Evolutionary conservation across 1,284 basidiomycete species (phyloP).

Genomic region (Boletus smithii): DNA sequence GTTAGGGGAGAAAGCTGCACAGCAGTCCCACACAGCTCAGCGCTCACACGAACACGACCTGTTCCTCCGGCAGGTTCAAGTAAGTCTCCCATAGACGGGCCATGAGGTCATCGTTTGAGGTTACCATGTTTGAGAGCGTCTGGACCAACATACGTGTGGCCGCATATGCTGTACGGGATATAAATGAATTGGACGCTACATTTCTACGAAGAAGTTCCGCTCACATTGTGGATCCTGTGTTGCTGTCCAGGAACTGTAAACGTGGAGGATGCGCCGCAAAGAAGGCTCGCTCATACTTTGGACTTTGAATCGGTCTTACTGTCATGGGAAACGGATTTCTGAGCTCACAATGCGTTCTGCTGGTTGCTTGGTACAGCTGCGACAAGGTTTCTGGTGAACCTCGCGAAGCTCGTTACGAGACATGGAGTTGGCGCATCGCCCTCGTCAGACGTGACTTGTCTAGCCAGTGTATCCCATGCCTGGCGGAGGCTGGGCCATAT

Average conservation of each 20-base stretch:
- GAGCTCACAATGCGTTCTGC: conserved; percentile 58
- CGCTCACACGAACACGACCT: conserved; percentile 70
- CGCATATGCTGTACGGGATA: conserved; percentile 44
- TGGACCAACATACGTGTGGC: conserved; percentile 63
- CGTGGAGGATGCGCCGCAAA: conserved; percentile 42
- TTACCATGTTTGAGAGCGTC: conserved; percentile 71
- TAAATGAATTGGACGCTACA: not conserved
- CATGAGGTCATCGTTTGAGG: conserved; percentile 58
- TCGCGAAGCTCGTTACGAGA: conserved; percentile 52
- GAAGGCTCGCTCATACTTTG: conserved; percentile 58
- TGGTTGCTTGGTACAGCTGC: conserved; percentile 68
- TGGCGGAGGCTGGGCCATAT: conserved; percentile 54
- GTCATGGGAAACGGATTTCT: conserved; percentile 6
- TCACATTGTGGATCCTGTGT: conserved; percentile 54
- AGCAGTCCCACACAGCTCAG: conserved; percentile 4
- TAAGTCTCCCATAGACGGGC: conserved; percentile 60
- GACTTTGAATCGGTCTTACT: conserved; percentile 4
- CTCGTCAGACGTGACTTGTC: conserved; percentile 42
- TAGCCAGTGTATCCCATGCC: conserved; percentile 56
- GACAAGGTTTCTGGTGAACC: conserved; percentile 74
- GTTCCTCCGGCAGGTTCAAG: conserved; percentile 64
- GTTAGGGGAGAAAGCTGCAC: conserved; percentile 16
- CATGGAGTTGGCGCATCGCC: conserved; percentile 34
- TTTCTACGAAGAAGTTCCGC: conserved; percentile 23
- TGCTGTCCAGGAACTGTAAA: conserved; percentile 67